A percentile compares a stretch with the other conserved stretches of the same genome.
Conservation (phyloP, 2,329 filamentous ascomycete species). For the Periconia sp. region DNA sequence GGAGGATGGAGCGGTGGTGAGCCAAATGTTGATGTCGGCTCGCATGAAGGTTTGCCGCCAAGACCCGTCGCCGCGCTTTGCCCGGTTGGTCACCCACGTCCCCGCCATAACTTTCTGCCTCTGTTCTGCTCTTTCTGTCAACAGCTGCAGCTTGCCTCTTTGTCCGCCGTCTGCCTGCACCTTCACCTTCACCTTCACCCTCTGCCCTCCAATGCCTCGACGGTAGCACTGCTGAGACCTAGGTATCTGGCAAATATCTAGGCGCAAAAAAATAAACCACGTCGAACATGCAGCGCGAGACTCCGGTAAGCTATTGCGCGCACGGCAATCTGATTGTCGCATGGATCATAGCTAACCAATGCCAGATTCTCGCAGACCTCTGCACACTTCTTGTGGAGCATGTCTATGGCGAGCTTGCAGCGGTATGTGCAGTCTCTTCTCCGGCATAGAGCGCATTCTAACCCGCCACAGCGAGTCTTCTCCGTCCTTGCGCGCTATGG, state of each 20-base stretch:
- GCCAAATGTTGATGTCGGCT: conserved; percentile 1
- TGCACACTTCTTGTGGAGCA: conserved; percentile 89
- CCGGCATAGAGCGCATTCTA: conserved; percentile 9
- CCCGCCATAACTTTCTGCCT: conserved; percentile 8
- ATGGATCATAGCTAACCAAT: conserved; percentile 49
- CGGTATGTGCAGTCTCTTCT: conserved; percentile 61
- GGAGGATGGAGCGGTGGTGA: conserved; percentile 30
- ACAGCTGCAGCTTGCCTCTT: conserved; percentile 5
- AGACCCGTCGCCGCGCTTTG: not conserved
- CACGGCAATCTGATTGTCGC: conserved; percentile 7
- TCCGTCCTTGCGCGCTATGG: conserved; percentile 78
- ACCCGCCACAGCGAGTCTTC: conserved; percentile 75
- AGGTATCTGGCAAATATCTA: conserved; percentile 46
- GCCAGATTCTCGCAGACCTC: conserved; percentile 82
- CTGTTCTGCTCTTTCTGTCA: too few relatives aligned
- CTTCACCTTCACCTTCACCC: not conserved
- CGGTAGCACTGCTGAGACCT: conserved; percentile 34
- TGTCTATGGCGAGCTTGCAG: conserved; percentile 87
- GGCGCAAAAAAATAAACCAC: conserved; percentile 36
- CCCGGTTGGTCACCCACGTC: conserved; percentile 4
- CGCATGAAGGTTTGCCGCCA: not conserved
- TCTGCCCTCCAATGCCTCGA: conserved; percentile 33
- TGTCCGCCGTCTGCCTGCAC: too few relatives aligned
- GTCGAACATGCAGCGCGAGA: conserved; percentile 45
- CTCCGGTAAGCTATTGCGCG: conserved; percentile 38